These are phyloP conservation scores for Vigna radiata DNA, from an alignment of 306 rosid species.

Conservation along the genomic window DNA sequence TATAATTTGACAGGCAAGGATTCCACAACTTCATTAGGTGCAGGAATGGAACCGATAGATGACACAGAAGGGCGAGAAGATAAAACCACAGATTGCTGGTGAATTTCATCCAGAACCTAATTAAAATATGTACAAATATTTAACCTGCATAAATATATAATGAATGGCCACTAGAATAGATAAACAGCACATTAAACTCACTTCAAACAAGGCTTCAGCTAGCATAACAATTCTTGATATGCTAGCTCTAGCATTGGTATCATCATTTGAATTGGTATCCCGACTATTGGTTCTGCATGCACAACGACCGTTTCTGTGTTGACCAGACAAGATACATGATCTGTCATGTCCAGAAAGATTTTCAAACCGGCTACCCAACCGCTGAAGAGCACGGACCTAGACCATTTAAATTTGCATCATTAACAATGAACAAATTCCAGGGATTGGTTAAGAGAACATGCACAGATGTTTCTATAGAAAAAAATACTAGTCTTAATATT, in stretches of 20 bases:
- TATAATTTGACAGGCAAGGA: conserved; percentile 89
- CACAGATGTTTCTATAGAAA: conserved; percentile 10
- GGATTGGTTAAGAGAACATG: background rate
- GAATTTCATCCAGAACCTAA: conserved; percentile 99
- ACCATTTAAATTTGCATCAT: conserved; percentile 43
- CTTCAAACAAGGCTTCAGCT: conserved; percentile 99
- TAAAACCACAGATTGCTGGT: conserved; percentile 98
- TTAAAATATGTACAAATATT: conserved; percentile 67
- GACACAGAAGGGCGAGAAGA: conserved; percentile 95
- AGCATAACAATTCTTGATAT: conserved; percentile 98
- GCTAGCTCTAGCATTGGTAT: conserved; percentile 91
- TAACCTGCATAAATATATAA: conserved; percentile 57
- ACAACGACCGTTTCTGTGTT: conserved; percentile 90
- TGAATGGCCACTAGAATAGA: conserved; percentile 38
- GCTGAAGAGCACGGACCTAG: conserved; percentile 99
- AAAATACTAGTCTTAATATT: background rate
- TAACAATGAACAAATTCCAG: conserved; percentile 21
- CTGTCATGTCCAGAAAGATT: conserved; percentile 96
- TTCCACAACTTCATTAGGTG: conserved; percentile 92
- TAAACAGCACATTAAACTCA: conserved; percentile 45
- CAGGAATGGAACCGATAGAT: conserved; percentile 97
- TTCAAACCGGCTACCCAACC: conserved; percentile 95
- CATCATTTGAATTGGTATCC: conserved; percentile 66
- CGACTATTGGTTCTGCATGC: conserved; percentile 70
- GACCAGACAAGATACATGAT: conserved; percentile 90